Base-by-base conservation (phyloP, 768 basidiomycete species). In the Panaeolus papilionaceus region DNA sequence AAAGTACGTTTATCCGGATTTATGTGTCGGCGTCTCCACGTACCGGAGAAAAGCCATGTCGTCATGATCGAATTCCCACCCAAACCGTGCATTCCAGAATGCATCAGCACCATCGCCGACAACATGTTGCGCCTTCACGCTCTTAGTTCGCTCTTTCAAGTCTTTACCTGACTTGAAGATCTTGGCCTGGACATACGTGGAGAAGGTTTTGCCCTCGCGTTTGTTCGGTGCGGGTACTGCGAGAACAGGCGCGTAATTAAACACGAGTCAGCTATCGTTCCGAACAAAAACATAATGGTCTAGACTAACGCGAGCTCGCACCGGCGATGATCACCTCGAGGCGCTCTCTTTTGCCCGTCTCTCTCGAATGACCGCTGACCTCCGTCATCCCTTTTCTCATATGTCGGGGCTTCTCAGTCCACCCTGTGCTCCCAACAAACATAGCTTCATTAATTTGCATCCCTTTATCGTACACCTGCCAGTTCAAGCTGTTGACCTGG, bases 381-480 rank as follows among this genome's bases (percentile, higher is more conserved):
- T 62, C 75, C 63, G 75, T 33, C 33, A 65, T 72, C 44, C 67
- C 61, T 70, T 39, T 64, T 63, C 39, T 72, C 78, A 69, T 75
- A 64, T 67, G 79, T 64, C 23, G 66, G 54, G 88, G 88, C 69
- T 86, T 87, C 39, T 80, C 74, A 0, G 87, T 83, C 86, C 86
- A 90, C 1, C 88, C 89, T 2, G 76, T 71, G 3, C 81, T 85
- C 0, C 86, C 89, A 0, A 81, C 80, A 71, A 89, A 90, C 83
- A 90, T 81, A 0, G 81, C 89, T 73, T 89, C 89, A 70, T 89
- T 89, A 26, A 90, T 73, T 69, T 88, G 86, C 84, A 87, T 85
- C 1, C 84, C 84, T 1, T 69, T 71, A 71, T 89, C 88, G 70
- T 83, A 88, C n/a, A 78, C 79, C 75, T 90, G 88, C 89, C 89